Conservation (phyloP, 176 grass and related monocot species). For the Juncus inflexus region DNA sequence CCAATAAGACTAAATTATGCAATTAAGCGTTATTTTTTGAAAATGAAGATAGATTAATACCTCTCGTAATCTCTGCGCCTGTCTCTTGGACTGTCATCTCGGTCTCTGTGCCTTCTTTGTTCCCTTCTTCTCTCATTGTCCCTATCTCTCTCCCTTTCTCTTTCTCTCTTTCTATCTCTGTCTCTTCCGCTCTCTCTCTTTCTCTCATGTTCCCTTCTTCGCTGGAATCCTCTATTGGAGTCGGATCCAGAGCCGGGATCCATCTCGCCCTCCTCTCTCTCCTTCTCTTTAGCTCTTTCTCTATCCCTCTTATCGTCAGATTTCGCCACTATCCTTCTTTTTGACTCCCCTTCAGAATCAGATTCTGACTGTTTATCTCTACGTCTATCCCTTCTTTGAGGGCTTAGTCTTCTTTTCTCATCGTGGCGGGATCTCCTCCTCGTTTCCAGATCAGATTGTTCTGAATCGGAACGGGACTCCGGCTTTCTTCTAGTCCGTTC, state of each 20-base stretch:
- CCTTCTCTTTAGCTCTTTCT: slow-evolving; percentile 10
- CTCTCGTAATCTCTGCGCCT: slow-evolving; percentile 23
- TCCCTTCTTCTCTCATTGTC: slow-evolving; percentile 17
- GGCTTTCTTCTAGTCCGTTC: slow-evolving; percentile 6
- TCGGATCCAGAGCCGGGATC: too few species aligned
- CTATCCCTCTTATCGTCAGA: slow-evolving; percentile 9
- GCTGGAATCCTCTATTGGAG: too few species aligned
- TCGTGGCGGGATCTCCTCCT: slow-evolving; percentile 6
- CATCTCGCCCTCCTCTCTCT: neutral
- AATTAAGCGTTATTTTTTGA: neutral
- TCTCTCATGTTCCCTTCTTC: neutral
- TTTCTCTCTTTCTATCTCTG: neutral
- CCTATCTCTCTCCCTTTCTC: slow-evolving; percentile 1
- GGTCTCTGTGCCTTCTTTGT: slow-evolving; percentile 3
- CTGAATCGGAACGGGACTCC: neutral
- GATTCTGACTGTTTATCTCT: slow-evolving; percentile 18
- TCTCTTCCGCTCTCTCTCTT: neutral
- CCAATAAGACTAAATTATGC: neutral
- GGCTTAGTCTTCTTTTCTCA: slow-evolving; percentile 5
- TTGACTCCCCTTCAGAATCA: slow-evolving; percentile 21
- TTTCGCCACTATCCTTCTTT: slow-evolving; percentile 7
- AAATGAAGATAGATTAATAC: neutral
- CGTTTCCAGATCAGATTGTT: slow-evolving; percentile 1
- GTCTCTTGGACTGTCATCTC: neutral
- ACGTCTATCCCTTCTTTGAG: slow-evolving; percentile 13